Conservation (phyloP, 148 eudicot genomes). For the Nepenthes gracilis region DNA sequence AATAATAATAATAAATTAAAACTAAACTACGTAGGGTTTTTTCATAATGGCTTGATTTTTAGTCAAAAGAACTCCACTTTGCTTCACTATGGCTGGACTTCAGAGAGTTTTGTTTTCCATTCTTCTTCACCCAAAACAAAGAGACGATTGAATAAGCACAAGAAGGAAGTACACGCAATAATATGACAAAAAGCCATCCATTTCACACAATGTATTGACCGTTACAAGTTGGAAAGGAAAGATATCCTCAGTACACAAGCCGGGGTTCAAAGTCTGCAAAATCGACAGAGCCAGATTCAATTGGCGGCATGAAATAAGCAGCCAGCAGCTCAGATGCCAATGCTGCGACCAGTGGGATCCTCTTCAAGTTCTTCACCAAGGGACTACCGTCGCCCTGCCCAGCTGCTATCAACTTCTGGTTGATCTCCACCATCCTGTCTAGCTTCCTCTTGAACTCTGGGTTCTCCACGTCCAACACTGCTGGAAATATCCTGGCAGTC, state of each 20-base stretch:
- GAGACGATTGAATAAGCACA: no score
- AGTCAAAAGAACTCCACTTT: no score
- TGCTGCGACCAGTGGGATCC: slow-evolving; percentile 77
- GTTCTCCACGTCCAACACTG: slow-evolving; percentile 95
- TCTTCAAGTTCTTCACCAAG: slow-evolving; percentile 86
- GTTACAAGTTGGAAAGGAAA: not conserved
- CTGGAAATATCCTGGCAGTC: slow-evolving; percentile 96
- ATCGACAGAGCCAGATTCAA: slow-evolving; percentile 96
- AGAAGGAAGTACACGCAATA: no score
- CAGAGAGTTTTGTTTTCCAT: no score
- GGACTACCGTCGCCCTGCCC: slow-evolving; percentile 52
- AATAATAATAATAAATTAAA: no score
- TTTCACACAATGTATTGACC: no score
- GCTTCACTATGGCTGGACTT: no score
- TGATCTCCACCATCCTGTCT: slow-evolving; percentile 83
- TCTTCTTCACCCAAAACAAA: no score
- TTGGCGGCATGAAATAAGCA: slow-evolving; percentile 90
- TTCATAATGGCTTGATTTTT: no score
- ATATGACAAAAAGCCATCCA: no score
- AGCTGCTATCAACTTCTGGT: slow-evolving; percentile 42
- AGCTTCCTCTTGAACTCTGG: slow-evolving; percentile 97
- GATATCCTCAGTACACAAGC: slow-evolving; percentile 55
- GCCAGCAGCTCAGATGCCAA: slow-evolving; percentile 77
- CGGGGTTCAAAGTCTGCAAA: slow-evolving; percentile 90
- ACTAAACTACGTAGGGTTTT: no score